A percentile compares a stretch with the other conserved stretches of the same genome.
These are phyloP conservation scores for Phanerochaete carnosa DNA, from an alignment of 768 basidiomycete genomes.

Conservation along the genomic window DNA sequence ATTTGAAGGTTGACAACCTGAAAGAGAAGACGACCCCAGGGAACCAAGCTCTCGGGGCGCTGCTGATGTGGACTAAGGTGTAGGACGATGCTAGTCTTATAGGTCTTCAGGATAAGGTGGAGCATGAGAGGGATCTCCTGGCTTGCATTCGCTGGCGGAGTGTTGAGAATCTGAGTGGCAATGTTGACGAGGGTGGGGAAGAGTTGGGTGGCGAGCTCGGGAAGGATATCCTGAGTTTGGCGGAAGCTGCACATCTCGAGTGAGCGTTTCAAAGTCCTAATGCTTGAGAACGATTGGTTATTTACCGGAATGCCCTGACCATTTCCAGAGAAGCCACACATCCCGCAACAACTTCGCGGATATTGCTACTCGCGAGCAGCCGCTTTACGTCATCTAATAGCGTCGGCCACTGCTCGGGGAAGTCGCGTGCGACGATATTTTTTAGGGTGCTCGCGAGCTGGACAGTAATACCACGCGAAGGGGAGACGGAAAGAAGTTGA, in stretches of 20 bases:
- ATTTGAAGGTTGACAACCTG: slow-evolving; percentile 70
- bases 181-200: slow-evolving; percentile 79
- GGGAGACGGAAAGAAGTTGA: slow-evolving; percentile 64
- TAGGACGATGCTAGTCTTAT: slow-evolving; percentile 78
- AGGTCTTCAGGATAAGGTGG: slow-evolving; percentile 84
- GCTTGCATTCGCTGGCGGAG: slow-evolving; percentile 51
- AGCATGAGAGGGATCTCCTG: slow-evolving; percentile 81
- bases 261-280: neutral
- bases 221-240: slow-evolving; percentile 56
- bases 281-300: neutral
- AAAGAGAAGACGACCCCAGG: slow-evolving; percentile 86
- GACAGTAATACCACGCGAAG: slow-evolving; percentile 63
- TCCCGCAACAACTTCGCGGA: slow-evolving; percentile 77
- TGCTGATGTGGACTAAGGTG: slow-evolving; percentile 75
- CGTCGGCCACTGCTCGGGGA: slow-evolving; percentile 76
- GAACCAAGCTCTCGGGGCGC: slow-evolving; percentile 68
- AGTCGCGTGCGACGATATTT: slow-evolving; percentile 66
- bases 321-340: slow-evolving; percentile 76
- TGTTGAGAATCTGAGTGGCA: slow-evolving; percentile 63
- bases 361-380: slow-evolving; percentile 59
- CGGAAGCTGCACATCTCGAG: slow-evolving; percentile 54
- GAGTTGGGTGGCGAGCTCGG: slow-evolving; percentile 53
- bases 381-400: slow-evolving; percentile 65
- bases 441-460: slow-evolving; percentile 77
- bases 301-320: slow-evolving; percentile 69